Conservation (phyloP, 1,284 basidiomycete species). For the Ceratobasidium sp. region DNA sequence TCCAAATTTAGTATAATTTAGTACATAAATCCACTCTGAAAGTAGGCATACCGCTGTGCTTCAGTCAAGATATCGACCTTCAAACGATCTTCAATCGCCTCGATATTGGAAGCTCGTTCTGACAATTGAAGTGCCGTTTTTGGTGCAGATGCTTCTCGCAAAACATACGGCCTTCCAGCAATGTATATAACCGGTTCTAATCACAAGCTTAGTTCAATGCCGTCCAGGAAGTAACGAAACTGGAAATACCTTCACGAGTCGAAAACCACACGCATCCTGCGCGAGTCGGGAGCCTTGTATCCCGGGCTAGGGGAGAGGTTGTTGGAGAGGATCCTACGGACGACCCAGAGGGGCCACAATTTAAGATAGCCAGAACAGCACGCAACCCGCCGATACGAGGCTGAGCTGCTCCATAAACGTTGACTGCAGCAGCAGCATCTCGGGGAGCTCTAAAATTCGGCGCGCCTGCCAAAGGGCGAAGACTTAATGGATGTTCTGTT, state of each 20-base stretch:
- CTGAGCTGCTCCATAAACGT: constrained; percentile 95
- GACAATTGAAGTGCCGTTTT: constrained; percentile 86
- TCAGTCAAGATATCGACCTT: constrained; percentile 97
- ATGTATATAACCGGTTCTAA: constrained; percentile 77
- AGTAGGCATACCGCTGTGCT: constrained; percentile 71
- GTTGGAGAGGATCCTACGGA: constrained; percentile 44
- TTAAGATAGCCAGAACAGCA: constrained; percentile 90
- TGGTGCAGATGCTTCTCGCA: constrained; percentile 93
- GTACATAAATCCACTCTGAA: not conserved
- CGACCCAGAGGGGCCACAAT: constrained; percentile 75
- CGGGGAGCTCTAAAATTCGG: constrained; percentile 93
- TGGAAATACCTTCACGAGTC: constrained; percentile 77
- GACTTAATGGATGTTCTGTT: not conserved
- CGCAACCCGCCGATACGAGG: constrained; percentile 94
- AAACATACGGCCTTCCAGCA: constrained; percentile 93
- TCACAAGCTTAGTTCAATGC: constrained; percentile 10
- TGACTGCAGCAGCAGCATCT: constrained; percentile 72
- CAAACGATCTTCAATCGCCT: constrained; percentile 92
- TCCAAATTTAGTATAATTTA: not conserved
- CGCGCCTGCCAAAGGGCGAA: constrained; percentile 72
- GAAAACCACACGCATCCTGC: constrained; percentile 82
- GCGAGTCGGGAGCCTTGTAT: constrained; percentile 62
- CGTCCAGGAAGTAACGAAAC: constrained; percentile 45
- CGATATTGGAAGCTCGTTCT: constrained; percentile 94
- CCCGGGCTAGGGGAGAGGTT: constrained; percentile 41